These are phyloP conservation scores for Austroboletus niveus DNA, from an alignment of 1,284 basidiomycete genomes.

Conservation along the genomic window DNA sequence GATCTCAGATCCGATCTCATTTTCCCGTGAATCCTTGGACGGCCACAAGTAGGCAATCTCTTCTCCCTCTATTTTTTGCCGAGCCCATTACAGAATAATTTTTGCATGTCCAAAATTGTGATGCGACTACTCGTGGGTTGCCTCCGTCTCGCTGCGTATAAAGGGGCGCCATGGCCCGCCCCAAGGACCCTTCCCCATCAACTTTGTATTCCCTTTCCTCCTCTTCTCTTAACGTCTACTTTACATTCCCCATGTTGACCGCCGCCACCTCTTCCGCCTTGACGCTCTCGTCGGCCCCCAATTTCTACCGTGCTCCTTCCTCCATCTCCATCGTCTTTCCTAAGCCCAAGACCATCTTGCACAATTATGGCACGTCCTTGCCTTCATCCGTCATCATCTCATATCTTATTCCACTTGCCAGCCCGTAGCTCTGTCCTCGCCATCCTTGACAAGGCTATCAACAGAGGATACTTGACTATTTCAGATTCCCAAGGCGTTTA, in stretches of 20 bases:
- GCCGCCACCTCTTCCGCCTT: constrained; percentile 32
- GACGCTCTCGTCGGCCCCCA: constrained; percentile 30
- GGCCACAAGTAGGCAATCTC: constrained; percentile 32
- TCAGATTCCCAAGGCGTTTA: constrained; percentile 57
- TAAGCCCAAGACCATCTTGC: constrained; percentile 28
- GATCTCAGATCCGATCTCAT: constrained; percentile 31
- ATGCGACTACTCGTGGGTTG: constrained; percentile 24
- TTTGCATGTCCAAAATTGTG: constrained; percentile 24
- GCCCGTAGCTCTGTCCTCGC: constrained; percentile 64
- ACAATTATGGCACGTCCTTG: constrained; percentile 23
- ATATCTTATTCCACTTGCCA: constrained; percentile 26
- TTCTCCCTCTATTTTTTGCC: constrained; percentile 33
- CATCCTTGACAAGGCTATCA: constrained; percentile 57
- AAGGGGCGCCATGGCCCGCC: constrained; percentile 37
- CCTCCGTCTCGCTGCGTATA: constrained; percentile 33
- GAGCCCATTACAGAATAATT: constrained; percentile 27
- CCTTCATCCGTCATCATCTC: neutral
- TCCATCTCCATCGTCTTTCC: constrained; percentile 32
- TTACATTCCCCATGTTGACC: constrained; percentile 27
- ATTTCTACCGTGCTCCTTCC: constrained; percentile 33
- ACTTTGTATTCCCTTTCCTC: constrained; percentile 18
- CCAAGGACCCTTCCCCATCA: constrained; percentile 28
- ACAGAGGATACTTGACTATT: constrained; percentile 59
- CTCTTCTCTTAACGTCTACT: neutral
- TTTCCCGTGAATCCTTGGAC: constrained; percentile 37